Evolutionary conservation across 2,329 filamentous ascomycete genomes (phyloP), one percentile per base, ranked within the genome.

Genomic region (Phialophora tarda): DNA sequence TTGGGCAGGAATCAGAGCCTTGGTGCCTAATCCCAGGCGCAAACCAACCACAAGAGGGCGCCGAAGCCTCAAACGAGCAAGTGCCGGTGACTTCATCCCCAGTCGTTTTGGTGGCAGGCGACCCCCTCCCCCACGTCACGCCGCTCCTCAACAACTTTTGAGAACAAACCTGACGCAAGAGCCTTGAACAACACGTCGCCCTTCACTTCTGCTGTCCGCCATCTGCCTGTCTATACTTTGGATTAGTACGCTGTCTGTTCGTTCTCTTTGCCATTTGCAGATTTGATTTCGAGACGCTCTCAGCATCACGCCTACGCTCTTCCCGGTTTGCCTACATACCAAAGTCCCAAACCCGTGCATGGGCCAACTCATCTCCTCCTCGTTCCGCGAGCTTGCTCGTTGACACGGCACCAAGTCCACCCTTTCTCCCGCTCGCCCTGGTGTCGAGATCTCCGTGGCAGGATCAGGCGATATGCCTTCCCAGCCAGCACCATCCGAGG

Each of bases 401-500:
- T 51, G 24, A 51, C 23, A 51, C 21, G 14, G 14, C 21, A 26
- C 48, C 23, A 51, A 23, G 21, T 11, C 48, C 24, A 23, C 7
- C 7, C 10, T 4, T 23, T 48, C 44, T 23, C 17, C 17, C 10
- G 44, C 5, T 48, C 10, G 17, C 44, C 11, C 21, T 23, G 24
- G 48, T 26, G 23, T 48, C 23, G 48, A 26, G 48, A 51, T n/a
- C 23, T 23, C 48, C 1, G 21, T n/a, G 48, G 21, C 48, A 12
- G 48, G 12, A 51, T 21, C 4, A 23, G 24, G 48, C 11, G 26
- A 54, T 7, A 62, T 64, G 62, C 64, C 64, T 59, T 48, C 59
- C 32, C 59, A 67, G 24, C 38, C n/a, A 28, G 58, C n/a, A n/a
- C 26, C 62, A 30, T 26, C 54, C 5, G 59, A 47, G 26, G 59